Base-by-base conservation (phyloP, 441 rosid genomes). In the Melastoma candidum region DNA sequence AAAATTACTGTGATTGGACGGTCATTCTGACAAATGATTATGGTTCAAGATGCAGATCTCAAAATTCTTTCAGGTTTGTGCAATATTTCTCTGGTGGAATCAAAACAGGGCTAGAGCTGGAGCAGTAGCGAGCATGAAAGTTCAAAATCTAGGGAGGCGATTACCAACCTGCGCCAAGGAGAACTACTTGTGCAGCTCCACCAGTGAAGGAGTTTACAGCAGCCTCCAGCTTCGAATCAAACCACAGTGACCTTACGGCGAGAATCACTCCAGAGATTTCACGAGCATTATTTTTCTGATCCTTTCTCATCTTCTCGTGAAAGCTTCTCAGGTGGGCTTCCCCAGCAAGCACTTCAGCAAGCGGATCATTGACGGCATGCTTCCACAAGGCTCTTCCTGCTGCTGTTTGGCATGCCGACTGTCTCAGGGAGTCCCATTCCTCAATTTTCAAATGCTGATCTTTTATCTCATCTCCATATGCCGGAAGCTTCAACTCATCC, bases 381-480 rank as follows among this genome's bases (percentile, higher is more conserved):
- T 77, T 87, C 97, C 97, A 90, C 60, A 90, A 49, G 64, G 90
- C 95, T 75, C 96, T 84, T 49, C 90, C 95, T 10, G 96, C 92
- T 22, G 97, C 95, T 1, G 80, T 90, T 67, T 87, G 95, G 70
- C 96, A 84, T 7, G 95, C 87, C 9, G 96, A 81, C 48, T 59
- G 70, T 60, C 72, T 79, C 46, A 81, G 76, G 49, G 67, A 70
- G 63, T 80, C 90, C 92, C 96, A 87, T 57, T 77, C 77, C 49
- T 83, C 80, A 60, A 90, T 81, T 45, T 65, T 72, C 44, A 69
- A 67, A 59, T 90, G 95, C 50, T 84, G 78, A 53, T 72, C 74
- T 67, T 68, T 77, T 62, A 84, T 82, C 0, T 69, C 58, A 27
- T 77, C 75, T 10, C 53, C 58, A 9, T 50, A 52, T 46, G 77